Percentiles rank a stretch among this genome's conserved stretches.
Conservation (phyloP, 164 flowering plant genomes). For the Paratinospora sagittata region DNA sequence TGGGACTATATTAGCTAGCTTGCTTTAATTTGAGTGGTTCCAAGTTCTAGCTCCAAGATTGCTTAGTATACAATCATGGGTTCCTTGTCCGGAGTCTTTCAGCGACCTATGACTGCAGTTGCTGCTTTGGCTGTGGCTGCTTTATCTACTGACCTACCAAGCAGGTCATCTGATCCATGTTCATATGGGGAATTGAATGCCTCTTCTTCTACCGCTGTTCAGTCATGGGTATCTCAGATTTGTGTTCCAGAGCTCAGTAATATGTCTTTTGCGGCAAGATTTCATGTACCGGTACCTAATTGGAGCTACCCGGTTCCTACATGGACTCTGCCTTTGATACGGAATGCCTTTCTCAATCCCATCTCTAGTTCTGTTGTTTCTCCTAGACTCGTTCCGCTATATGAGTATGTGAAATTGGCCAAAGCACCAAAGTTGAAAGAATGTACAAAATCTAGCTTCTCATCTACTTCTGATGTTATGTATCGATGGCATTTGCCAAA, state of each 20-base stretch:
- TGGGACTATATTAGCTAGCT: not conserved
- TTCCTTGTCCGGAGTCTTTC: slow-evolving; percentile 63
- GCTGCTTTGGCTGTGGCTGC: slow-evolving; percentile 68
- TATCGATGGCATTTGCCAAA: slow-evolving; percentile 94
- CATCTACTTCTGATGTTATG: slow-evolving; percentile 45
- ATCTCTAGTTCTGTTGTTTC: slow-evolving; percentile 29
- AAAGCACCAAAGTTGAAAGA: slow-evolving; percentile 43
- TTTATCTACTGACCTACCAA: slow-evolving; percentile 42
- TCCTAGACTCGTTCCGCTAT: slow-evolving; percentile 34
- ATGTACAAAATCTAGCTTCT: slow-evolving; percentile 17
- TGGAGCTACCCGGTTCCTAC: slow-evolving; percentile 24
- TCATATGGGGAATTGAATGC: slow-evolving; percentile 23
- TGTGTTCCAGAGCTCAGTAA: slow-evolving; percentile 47
- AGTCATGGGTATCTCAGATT: slow-evolving; percentile 45
- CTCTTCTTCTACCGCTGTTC: slow-evolving; percentile 10
- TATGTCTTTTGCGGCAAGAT: slow-evolving; percentile 40
- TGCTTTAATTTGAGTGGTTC: too few species aligned
- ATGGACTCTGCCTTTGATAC: too few species aligned
- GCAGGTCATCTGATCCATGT: slow-evolving; percentile 24
- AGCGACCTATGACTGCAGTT: slow-evolving; percentile 62
- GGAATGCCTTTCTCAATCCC: slow-evolving; percentile 11
- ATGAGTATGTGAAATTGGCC: slow-evolving; percentile 55
- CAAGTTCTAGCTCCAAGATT: too few species aligned
- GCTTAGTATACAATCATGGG: slow-evolving; percentile 37
- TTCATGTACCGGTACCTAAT: slow-evolving; percentile 50